Percentiles rank a stretch among this genome's conserved stretches.
Conservation (phyloP, 176 grass and related monocot species). For the Miscanthus lutarioriparius region DNA sequence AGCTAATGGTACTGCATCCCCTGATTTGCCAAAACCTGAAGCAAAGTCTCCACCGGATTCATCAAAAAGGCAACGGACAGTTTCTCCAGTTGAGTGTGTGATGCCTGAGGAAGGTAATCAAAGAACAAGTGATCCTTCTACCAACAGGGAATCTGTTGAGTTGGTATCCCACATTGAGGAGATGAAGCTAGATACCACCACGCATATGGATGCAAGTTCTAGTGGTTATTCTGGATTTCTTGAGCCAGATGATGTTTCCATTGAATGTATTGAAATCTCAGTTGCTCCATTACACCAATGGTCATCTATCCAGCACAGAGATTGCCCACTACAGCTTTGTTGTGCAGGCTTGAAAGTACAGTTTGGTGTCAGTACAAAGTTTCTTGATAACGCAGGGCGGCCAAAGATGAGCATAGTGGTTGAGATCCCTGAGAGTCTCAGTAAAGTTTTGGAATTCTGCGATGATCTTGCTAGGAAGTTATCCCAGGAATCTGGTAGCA, state of each 20-base stretch:
- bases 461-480: slow-evolving; percentile 58
- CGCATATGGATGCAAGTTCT: slow-evolving; percentile 43
- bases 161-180: slow-evolving; percentile 59
- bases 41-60: slow-evolving; percentile 41
- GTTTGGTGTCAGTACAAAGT: slow-evolving; percentile 76
- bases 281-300: slow-evolving; percentile 47
- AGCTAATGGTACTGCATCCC: slow-evolving; percentile 36
- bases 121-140: slow-evolving; percentile 25
- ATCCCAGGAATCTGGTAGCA: slow-evolving; percentile 65
- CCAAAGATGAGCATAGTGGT: slow-evolving; percentile 78
- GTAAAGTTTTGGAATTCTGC: slow-evolving; percentile 67
- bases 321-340: slow-evolving; percentile 58
- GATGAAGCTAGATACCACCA: slow-evolving; percentile 61
- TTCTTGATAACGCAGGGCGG: slow-evolving; percentile 60
- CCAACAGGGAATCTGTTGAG: slow-evolving; percentile 37
- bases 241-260: slow-evolving; percentile 56
- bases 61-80: slow-evolving; percentile 38
- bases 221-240: slow-evolving; percentile 62
- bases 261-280: slow-evolving; percentile 59
- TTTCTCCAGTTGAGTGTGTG: slow-evolving; percentile 8
- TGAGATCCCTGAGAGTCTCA: slow-evolving; percentile 65
- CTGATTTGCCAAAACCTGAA: slow-evolving; percentile 24
- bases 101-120: slow-evolving; percentile 33
- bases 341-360: slow-evolving; percentile 51
- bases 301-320: slow-evolving; percentile 52